Evolutionary conservation across 179 eudicot species (phyloP), one percentile per base, ranked within the genome.

Genomic region (Silene noctiflora): DNA sequence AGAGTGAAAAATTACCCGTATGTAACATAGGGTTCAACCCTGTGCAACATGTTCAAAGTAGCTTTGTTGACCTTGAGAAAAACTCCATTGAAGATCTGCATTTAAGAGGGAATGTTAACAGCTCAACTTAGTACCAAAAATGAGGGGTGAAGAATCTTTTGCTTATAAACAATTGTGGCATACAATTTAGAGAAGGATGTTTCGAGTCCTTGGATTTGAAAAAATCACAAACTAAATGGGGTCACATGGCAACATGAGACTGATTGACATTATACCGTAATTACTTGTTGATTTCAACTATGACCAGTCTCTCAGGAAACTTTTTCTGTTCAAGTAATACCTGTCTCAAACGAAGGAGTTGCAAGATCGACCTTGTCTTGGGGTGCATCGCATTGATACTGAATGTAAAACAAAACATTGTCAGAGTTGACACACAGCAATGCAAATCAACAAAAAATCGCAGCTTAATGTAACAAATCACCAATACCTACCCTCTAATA

Each of bases 301-400:
- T 51, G n/a, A 51, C 58, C n/a, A 51, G n/a, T 51, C 58, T 48
- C 42, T 39, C 46, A 39, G 58, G 58, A 51, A 51, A 51, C n/a
- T 14, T 13, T 51, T 14, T 51, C n/a, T 51, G n/a, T 51, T 12
- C 48, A 69, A 19, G 10, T 17, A 42, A 46, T 33, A 87, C 85
- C 80, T 79, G 87, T 85, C 93, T 86, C 65, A 92, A 74, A 73
- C 91, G 87, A 79, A 92, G 72, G 69, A 91, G 83, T 81, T 92
- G 88, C 74, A 92, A 65, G 44, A 87, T 46, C 62, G 82, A 81
- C 73, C 89, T 85, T 21, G 88, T 83, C 75, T 80, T 85, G 17
- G 90, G 93, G 77, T 86, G 87, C 95, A 92, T 90, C 61, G 89
- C 97, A 75, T 80, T 89, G 86, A 86, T 92, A 61, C 97, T 92